These are phyloP conservation scores for Lentinula boryana DNA, from an alignment of 768 basidiomycete genomes.

Conservation along the genomic window DNA sequence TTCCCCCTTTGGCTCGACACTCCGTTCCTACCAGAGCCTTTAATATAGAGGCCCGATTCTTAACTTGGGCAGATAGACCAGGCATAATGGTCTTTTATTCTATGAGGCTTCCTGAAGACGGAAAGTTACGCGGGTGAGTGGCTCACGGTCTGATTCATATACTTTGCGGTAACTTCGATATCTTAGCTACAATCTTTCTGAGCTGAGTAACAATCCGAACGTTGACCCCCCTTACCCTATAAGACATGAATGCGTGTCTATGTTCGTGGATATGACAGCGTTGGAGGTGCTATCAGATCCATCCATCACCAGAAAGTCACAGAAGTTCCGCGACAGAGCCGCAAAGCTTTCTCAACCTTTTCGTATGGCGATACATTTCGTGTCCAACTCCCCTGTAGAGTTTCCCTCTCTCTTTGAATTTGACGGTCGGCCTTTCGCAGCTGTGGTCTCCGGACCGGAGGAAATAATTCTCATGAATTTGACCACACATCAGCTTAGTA, in stretches of 20 bases:
- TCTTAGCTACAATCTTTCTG: constrained; percentile 30
- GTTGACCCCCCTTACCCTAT: constrained; percentile 39
- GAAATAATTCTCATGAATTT: constrained; percentile 37
- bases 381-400: constrained; percentile 30
- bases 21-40: constrained; percentile 47
- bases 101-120: constrained; percentile 22
- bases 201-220: constrained; percentile 26
- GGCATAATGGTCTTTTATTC: constrained; percentile 56
- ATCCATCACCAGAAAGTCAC: constrained; percentile 27
- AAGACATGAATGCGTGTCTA: constrained; percentile 37
- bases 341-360: constrained; percentile 32
- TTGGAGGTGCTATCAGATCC: constrained; percentile 43
- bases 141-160: background rate
- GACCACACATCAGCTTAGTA: constrained; percentile 26
- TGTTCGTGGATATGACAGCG: constrained; percentile 28
- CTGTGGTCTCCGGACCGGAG: constrained; percentile 35
- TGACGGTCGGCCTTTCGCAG: constrained; percentile 33
- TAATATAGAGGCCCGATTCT: constrained; percentile 55
- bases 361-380: constrained; percentile 29
- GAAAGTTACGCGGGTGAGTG: background rate
- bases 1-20: constrained; percentile 41
- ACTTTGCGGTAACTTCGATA: background rate
- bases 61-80: constrained; percentile 31
- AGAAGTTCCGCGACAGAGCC: constrained; percentile 29
- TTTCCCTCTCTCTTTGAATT: constrained; percentile 35